phyloP scores from a whole-genome alignment of 495 filamentous ascomycete species.

The Penicillium silybi region DNA sequence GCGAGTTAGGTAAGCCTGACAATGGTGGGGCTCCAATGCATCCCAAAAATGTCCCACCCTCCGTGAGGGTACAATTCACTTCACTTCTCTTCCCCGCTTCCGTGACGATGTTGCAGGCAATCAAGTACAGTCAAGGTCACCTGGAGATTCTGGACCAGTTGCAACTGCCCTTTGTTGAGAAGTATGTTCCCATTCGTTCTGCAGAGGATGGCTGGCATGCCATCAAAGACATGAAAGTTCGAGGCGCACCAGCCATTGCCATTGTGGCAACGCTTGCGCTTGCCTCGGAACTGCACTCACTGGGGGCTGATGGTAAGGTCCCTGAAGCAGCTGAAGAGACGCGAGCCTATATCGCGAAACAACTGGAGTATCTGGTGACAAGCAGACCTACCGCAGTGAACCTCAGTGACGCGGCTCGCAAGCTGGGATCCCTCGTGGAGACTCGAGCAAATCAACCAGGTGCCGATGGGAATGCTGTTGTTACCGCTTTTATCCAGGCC shows the following conservation, averaged over 20 bases:
- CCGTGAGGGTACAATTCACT: not conserved
- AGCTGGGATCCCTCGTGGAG: slow-evolving; percentile 60
- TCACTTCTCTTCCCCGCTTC: not conserved
- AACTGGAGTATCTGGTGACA: slow-evolving; percentile 76
- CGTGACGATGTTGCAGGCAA: slow-evolving; percentile 71
- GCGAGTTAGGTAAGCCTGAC: slow-evolving; percentile 12
- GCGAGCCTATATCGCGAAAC: slow-evolving; percentile 61
- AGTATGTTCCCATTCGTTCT: slow-evolving; percentile 70
- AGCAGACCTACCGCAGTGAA: slow-evolving; percentile 95
- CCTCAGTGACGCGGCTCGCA: slow-evolving; percentile 79
- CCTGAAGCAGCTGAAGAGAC: slow-evolving; percentile 53
- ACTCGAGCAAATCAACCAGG: slow-evolving; percentile 28
- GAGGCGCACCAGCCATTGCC: slow-evolving; percentile 93
- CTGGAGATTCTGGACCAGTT: slow-evolving; percentile 89
- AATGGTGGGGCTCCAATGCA: not conserved
- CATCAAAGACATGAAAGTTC: slow-evolving; percentile 90
- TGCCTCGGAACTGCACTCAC: slow-evolving; percentile 52
- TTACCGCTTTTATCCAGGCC: slow-evolving; percentile 63
- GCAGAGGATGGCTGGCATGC: slow-evolving; percentile 85
- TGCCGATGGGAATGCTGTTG: slow-evolving; percentile 45
- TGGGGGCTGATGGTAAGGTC: slow-evolving; percentile 20
- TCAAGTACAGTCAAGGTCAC: slow-evolving; percentile 74
- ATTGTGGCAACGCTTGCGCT: slow-evolving; percentile 90
- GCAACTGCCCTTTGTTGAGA: slow-evolving; percentile 77
- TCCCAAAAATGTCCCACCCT: not conserved